These are phyloP conservation scores for Clonostachys rhizophaga DNA, from an alignment of 2,329 filamentous ascomycete genomes.

Conservation along the genomic window DNA sequence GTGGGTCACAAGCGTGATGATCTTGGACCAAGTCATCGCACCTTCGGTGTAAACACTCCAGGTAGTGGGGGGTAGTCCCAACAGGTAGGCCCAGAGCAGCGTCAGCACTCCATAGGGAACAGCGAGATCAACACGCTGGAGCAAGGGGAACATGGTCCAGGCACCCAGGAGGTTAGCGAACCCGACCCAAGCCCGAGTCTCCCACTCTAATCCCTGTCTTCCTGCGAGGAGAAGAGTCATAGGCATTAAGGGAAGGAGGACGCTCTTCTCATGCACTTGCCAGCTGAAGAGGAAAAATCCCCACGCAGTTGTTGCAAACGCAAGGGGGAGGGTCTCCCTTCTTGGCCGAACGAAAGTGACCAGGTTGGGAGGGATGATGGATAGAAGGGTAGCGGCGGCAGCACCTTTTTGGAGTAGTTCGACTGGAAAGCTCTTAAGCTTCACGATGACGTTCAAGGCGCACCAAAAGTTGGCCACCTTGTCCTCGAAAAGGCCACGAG, in stretches of 20 bases:
- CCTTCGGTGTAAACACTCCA: slow-evolving; percentile 62
- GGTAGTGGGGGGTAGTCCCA: slow-evolving; percentile 79
- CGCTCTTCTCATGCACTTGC: slow-evolving; percentile 98
- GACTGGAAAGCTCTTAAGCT: slow-evolving; percentile 71
- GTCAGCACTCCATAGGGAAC: slow-evolving; percentile 84
- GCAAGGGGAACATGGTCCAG: slow-evolving; percentile 92
- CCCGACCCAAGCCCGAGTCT: slow-evolving; percentile 85
- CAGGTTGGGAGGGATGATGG: slow-evolving; percentile 75
- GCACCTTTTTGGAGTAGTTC: slow-evolving; percentile 72
- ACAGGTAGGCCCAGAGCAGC: slow-evolving; percentile 83
- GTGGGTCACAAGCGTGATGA: slow-evolving; percentile 67
- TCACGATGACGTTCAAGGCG: slow-evolving; percentile 82
- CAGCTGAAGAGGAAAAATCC: slow-evolving; percentile 97
- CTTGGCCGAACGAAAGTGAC: slow-evolving; percentile 76
- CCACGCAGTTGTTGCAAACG: slow-evolving; percentile 83
- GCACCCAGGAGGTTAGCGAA: slow-evolving; percentile 86
- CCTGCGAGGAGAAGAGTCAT: slow-evolving; percentile 86
- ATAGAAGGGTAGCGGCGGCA: slow-evolving; percentile 66
- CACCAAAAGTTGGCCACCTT: slow-evolving; percentile 99
- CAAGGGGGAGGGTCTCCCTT: slow-evolving; percentile 72
- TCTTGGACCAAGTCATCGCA: slow-evolving; percentile 21
- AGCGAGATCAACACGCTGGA: slow-evolving; percentile 77
- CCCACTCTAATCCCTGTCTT: slow-evolving; percentile 70
- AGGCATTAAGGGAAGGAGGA: slow-evolving; percentile 84
- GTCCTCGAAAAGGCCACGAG: slow-evolving; percentile 94